Evolutionary conservation across 192 early-diverging fungal species (phyloP).

Genomic region (Coemansia sp.): DNA sequence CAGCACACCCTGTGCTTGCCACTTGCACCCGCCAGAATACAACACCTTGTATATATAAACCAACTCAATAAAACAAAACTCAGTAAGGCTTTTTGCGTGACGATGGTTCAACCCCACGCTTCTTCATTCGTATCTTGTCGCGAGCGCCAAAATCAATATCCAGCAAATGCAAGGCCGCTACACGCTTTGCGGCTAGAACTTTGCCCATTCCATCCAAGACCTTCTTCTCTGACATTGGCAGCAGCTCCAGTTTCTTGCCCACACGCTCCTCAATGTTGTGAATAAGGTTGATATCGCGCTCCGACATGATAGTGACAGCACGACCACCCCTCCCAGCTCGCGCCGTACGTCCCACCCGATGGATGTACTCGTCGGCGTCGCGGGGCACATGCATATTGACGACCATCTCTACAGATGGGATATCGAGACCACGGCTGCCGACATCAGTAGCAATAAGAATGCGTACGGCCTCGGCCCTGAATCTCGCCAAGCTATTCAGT

Average conservation of each 20-base stretch:
- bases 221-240: conserved; percentile 72
- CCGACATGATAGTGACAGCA: conserved; percentile 82
- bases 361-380: conserved; percentile 95
- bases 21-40: background rate
- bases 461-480: conserved; percentile 81
- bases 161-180: conserved; percentile 59
- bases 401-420: conserved; percentile 88
- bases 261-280: conserved; percentile 88
- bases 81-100: background rate
- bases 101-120: conserved; percentile 9
- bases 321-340: conserved; percentile 91
- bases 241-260: conserved; percentile 79
- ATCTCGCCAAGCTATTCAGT: conserved; percentile 86
- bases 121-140: conserved; percentile 37
- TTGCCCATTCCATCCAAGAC: conserved; percentile 83
- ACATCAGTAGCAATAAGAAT: conserved; percentile 97
- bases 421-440: conserved; percentile 96
- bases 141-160: conserved; percentile 52
- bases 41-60: background rate
- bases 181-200: conserved; percentile 83
- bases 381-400: conserved; percentile 95
- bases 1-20: background rate
- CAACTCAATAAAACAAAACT: background rate
- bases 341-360: conserved; percentile 97
- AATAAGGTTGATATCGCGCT: conserved; percentile 82